These are phyloP conservation scores for Rhodotorula sphaerocarpa DNA, from an alignment of 768 basidiomycete species.

Conservation along the genomic window DNA sequence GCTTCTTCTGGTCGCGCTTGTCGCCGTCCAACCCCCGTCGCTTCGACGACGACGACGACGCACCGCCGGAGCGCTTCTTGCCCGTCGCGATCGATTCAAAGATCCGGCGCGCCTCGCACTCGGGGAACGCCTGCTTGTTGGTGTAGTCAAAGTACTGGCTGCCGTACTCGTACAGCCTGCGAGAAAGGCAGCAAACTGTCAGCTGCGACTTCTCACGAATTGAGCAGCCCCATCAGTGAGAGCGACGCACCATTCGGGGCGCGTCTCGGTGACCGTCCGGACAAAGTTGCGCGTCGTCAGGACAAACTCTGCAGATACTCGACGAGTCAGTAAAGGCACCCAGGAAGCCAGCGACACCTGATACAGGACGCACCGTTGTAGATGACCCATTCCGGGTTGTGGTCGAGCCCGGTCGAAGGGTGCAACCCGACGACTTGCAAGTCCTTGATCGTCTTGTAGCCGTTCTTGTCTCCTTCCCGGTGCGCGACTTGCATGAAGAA, in stretches of 20 bases:
- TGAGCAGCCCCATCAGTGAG: background rate
- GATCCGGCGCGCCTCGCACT: constrained; percentile 49
- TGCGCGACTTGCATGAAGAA: constrained; percentile 99
- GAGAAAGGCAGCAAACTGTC: no score
- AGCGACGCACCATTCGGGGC: constrained; percentile 66
- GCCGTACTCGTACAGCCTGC: constrained; percentile 61
- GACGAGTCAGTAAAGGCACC: no score
- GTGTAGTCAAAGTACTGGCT: constrained; percentile 56
- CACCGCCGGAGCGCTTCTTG: background rate
- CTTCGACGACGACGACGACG: constrained; percentile 19
- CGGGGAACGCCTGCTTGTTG: constrained; percentile 51
- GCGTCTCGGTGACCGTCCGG: constrained; percentile 78
- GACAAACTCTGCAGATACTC: constrained; percentile 82
- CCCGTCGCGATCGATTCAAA: constrained; percentile 19
- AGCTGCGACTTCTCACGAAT: no score
- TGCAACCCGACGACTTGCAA: constrained; percentile 77
- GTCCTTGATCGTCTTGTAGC: constrained; percentile 87
- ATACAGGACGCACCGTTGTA: constrained; percentile 35
- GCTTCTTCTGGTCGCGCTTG: constrained; percentile 27
- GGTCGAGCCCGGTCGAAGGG: constrained; percentile 77
- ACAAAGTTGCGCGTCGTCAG: constrained; percentile 75
- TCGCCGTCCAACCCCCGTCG: constrained; percentile 10
- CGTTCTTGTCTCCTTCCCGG: constrained; percentile 73
- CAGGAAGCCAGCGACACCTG: background rate
- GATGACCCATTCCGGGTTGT: constrained; percentile 52